These are phyloP conservation scores for Phytopythium cucurbitacearum DNA, from an alignment of 352 stramenopile species.

Conservation along the genomic window DNA sequence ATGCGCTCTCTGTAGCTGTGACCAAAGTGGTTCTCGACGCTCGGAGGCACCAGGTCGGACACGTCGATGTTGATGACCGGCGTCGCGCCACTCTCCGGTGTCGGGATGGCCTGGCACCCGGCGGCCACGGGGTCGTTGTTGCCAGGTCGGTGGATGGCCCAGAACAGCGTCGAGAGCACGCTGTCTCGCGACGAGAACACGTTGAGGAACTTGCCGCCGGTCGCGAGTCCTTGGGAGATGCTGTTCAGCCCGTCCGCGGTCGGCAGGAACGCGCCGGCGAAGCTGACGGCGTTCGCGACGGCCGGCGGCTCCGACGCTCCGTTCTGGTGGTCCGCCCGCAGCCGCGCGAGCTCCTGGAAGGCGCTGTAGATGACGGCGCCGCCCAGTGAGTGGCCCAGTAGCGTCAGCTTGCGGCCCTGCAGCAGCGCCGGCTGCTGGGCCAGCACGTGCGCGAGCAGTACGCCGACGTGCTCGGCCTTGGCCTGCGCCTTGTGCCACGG, in stretches of 20 bases:
- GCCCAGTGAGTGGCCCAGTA: conserved; percentile 79
- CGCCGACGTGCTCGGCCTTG: conserved; percentile 74
- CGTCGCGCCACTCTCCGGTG: conserved; percentile 13
- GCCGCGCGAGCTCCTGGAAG: conserved; percentile 59
- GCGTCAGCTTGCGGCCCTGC: conserved; percentile 48
- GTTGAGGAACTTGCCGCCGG: conserved; percentile 61
- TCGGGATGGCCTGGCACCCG: conserved; percentile 37
- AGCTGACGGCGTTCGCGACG: conserved; percentile 57
- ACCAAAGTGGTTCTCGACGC: conserved; percentile 67
- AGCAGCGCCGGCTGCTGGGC: conserved; percentile 42
- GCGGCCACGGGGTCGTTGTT: conserved; percentile 34
- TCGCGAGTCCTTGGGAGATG: conserved; percentile 31
- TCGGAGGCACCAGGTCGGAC: conserved; percentile 51
- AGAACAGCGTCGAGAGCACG: conserved; percentile 76
- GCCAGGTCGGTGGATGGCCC: conserved; percentile 48
- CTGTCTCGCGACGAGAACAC: conserved; percentile 73
- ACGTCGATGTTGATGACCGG: conserved; percentile 62
- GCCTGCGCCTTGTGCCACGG: conserved; percentile 82
- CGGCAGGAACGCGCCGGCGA: conserved; percentile 66
- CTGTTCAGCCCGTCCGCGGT: conserved; percentile 25
- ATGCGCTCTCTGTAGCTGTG: conserved; percentile 78
- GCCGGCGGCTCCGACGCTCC: conserved; percentile 9
- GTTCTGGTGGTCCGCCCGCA: conserved; percentile 17
- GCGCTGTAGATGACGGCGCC: conserved; percentile 68
- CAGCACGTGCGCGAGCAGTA: conserved; percentile 66